phyloP scores from a whole-genome alignment of 179 eudicot genomes.

The Patellifolia procumbens region DNA sequence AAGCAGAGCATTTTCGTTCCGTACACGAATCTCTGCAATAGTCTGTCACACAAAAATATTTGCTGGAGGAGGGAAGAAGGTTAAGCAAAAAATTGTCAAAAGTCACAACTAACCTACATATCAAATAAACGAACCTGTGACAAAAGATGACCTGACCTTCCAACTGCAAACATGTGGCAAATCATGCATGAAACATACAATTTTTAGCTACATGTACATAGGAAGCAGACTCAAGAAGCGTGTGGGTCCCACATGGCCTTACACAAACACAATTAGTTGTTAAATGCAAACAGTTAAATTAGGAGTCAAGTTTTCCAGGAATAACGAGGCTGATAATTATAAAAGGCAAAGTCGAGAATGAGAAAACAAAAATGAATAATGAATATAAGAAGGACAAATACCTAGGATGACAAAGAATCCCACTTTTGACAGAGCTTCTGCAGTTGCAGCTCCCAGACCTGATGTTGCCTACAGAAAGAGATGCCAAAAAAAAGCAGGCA shows the following conservation, averaged over 20 bases:
- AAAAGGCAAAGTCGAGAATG: background rate
- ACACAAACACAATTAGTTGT: background rate
- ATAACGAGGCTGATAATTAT: background rate
- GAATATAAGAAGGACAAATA: constrained; percentile 20
- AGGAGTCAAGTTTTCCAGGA: background rate
- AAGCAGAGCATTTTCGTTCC: constrained; percentile 51
- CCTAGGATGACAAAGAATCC: constrained; percentile 80
- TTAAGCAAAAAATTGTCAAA: constrained; percentile 2
- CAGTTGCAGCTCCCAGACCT: constrained; percentile 86
- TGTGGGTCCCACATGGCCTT: background rate
- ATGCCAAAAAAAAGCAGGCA: constrained; percentile 9
- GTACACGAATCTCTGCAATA: constrained; percentile 49
- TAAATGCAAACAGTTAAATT: too few relatives aligned
- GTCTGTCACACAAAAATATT: constrained; percentile 43
- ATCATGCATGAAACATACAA: constrained; percentile 18
- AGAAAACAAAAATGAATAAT: background rate
- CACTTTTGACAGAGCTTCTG: constrained; percentile 63
- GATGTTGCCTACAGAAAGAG: constrained; percentile 85
- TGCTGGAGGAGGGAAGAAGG: constrained; percentile 8
- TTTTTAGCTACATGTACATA: constrained; percentile 9
- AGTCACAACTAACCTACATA: constrained; percentile 12
- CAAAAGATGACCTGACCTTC: constrained; percentile 60
- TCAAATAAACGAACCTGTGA: constrained; percentile 49
- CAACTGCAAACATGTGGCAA: constrained; percentile 60
- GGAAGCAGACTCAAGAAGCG: background rate